Evolutionary conservation across 345 rosid genomes (phyloP), one percentile per base, ranked within the genome.

Genomic region (Erucastrum elatum): DNA sequence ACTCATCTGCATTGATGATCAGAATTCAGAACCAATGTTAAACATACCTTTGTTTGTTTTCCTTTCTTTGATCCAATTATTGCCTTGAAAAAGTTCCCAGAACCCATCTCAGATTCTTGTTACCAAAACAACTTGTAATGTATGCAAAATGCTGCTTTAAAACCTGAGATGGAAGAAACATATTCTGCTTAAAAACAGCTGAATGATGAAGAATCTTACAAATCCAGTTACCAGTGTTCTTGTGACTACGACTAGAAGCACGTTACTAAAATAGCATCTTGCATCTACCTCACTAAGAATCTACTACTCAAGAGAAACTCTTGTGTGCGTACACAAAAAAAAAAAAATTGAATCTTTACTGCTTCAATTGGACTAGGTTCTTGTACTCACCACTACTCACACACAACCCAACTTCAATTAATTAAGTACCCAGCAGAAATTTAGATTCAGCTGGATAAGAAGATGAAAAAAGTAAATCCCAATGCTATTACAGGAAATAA

Each of bases 11-110:
- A 58, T 17, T 62, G 77, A 66, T 55, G 55, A 56, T 66, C 35
- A 53, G n/a, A n/a, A n/a, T n/a, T n/a, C n/a, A 21, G 21, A 21
- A 21, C 21, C 0, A 21, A 21, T 21, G 21, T 21, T 21, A 21
- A 21, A 21, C 21, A 21, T 21, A 21, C 21, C 21, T 21, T 21
- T 21, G 68, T 75, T 29, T 82, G 78, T 83, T 88, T 92, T 66
- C 76, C 90, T 74, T 77, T 90, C 88, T 90, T 95, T n/a, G 62
- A 71, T 77, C 83, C 86, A 70, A 91, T 86, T 67, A 95, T 82
- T 8, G 93, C 85, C 86, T 90, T 93, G 39, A 95, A 82, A 89
- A 96, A 87, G 80, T 87, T 86, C 17, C 91, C 91, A 80, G 97
- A 92, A 63, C 89, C 97, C 99, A 93, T 95, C 80, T 51, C 76